Evolutionary conservation across 2,329 filamentous ascomycete genomes (phyloP).

Genomic region (Fusarium dlaminii): DNA sequence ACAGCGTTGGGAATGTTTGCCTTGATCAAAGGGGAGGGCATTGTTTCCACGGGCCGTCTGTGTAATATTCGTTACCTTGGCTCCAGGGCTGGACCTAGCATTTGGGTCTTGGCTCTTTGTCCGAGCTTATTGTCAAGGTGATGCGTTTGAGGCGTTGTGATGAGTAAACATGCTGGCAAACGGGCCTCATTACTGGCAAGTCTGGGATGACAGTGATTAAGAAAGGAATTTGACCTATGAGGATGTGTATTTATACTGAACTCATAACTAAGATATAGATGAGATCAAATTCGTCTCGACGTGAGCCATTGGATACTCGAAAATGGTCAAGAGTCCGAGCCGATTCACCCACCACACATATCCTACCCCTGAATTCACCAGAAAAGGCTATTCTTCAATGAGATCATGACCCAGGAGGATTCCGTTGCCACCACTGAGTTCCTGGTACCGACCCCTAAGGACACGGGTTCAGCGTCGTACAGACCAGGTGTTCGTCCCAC

Average conservation of each 20-base stretch:
- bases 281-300: too few species aligned
- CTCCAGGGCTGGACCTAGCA: not conserved
- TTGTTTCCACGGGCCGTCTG: constrained; percentile 13
- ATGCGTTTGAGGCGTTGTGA: not conserved
- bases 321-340: not conserved
- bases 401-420: not conserved
- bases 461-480: constrained; percentile 17
- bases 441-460: not conserved
- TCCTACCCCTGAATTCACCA: not conserved
- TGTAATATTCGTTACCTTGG: not conserved
- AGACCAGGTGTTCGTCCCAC: constrained; percentile 29
- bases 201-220: not conserved
- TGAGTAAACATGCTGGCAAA: not conserved
- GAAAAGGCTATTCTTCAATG: not conserved
- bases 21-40: constrained; percentile 2
- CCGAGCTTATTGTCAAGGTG: not conserved
- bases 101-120: not conserved
- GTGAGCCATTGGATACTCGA: not conserved
- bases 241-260: not conserved
- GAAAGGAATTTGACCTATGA: not conserved
- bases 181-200: not conserved
- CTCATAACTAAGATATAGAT: not conserved
- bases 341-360: not conserved
- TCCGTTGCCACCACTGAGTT: not conserved
- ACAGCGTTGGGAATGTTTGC: not conserved